These are phyloP conservation scores for Aspergillus fumigatiaffinis DNA, from an alignment of 2,329 filamentous ascomycete species.

Conservation along the genomic window DNA sequence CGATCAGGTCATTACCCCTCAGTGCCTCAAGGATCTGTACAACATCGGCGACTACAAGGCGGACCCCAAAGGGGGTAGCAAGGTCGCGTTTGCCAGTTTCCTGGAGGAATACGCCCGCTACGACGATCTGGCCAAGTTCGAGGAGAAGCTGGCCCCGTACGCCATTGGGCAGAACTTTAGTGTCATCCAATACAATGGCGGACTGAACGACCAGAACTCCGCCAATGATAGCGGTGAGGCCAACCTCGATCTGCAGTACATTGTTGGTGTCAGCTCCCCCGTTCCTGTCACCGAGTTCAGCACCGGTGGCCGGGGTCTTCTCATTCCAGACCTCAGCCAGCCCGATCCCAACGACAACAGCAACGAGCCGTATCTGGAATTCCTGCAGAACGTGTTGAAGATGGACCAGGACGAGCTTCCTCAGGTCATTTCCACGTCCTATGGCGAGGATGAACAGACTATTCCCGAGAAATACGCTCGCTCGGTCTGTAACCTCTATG, in stretches of 20 bases:
- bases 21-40: constrained; percentile 48
- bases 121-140: constrained; percentile 43
- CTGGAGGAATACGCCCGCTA: constrained; percentile 49
- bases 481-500: constrained; percentile 41
- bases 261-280: constrained; percentile 42
- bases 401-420: constrained; percentile 26
- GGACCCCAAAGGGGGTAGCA: constrained; percentile 32
- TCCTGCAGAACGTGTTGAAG: constrained; percentile 32
- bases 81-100: constrained; percentile 45
- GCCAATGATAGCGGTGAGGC: constrained; percentile 44
- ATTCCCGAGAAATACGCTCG: constrained; percentile 35
- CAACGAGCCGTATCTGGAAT: constrained; percentile 46
- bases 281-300: constrained; percentile 46
- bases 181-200: constrained; percentile 42
- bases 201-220: constrained; percentile 34
- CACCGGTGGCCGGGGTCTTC: constrained; percentile 43
- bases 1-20: constrained; percentile 43
- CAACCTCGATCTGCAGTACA: constrained; percentile 50
- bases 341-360: constrained; percentile 38
- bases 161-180: constrained; percentile 44
- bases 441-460: constrained; percentile 40
- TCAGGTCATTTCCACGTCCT: constrained; percentile 40
- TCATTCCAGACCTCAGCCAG: constrained; percentile 48
- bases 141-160: constrained; percentile 35
- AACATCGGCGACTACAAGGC: constrained; percentile 41